Evolutionary conservation across 345 rosid species (phyloP), one percentile per base, ranked within the genome.

Genomic region (Corymbia maculata): DNA sequence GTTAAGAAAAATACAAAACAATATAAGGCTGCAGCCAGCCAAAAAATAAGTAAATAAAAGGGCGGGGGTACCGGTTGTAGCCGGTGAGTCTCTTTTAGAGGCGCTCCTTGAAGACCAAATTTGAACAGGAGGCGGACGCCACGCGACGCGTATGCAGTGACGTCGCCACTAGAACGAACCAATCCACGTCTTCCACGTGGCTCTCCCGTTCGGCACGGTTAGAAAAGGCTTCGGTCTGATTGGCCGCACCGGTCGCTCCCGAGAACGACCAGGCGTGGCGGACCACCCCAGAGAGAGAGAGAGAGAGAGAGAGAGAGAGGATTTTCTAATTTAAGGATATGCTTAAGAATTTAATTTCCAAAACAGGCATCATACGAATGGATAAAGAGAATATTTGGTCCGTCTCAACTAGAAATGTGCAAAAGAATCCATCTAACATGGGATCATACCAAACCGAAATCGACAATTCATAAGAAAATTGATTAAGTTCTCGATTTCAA

Each of bases 151-250:
- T n/a, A 1, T 6, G 36, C 16, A 13, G 36, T 64, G 75, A 64
- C 75, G 36, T 3, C 75, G 42, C 15, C 4, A n/a, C 75, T 5
- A 7, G 75, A 7, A n/a, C 36, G 36, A n/a, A 64, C 75, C 75
- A 64, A 64, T n/a, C 75, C 2, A 30, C 19, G 15, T 12, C 19
- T 12, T 5, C 45, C 80, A 68, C 24, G 80, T 68, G 22, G 45
- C 45, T n/a, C 6, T 13, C 30, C 7, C 3, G 36, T 64, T 13
- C 2, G 36, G 70, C 1, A 1, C 75, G 0, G 19, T n/a, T n/a
- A 14, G 30, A n/a, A n/a, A 64, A 7, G 36, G 75, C 75, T 64
- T 64, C 19, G 9, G n/a, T 64, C 75, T 64, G 75, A 64, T 64
- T 64, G 75, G 75, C 75, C 17, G 36, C 70, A 7, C 19, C 53